Evolutionary conservation across 805 yeast genomes (phyloP).

Genomic region (Barnettozyma wickerhamii): DNA sequence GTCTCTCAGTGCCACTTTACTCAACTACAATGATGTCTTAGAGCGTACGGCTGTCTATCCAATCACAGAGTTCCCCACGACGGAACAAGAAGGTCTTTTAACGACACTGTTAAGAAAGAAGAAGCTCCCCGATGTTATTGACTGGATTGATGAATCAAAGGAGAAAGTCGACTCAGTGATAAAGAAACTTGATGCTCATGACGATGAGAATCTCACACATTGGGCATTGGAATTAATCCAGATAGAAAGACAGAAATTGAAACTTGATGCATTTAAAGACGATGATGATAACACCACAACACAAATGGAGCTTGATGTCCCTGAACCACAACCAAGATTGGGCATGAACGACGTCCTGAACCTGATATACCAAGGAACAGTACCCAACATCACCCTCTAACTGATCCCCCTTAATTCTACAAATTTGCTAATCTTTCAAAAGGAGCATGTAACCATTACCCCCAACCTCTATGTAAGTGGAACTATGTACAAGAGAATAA

Average conservation of each 20-base stretch:
- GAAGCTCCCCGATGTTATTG: conserved; percentile 83
- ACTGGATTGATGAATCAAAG: conserved; percentile 62
- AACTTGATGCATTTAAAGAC: conserved; percentile 56
- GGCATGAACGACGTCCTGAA: conserved; percentile 36
- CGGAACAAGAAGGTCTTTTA: conserved; percentile 75
- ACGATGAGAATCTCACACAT: conserved; percentile 63
- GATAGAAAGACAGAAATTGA: conserved; percentile 48
- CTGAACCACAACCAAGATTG: conserved; percentile 17
- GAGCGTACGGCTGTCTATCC: conserved; percentile 78
- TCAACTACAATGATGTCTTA: conserved; percentile 54
- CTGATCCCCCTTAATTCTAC: neutral
- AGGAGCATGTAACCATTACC: too few species aligned
- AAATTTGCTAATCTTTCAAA: too few species aligned
- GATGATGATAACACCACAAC: conserved; percentile 46
- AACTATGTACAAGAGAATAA: conserved; percentile 3
- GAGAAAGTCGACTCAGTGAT: conserved; percentile 20
- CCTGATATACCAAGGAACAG: conserved; percentile 42
- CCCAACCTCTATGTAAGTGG: neutral
- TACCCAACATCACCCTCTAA: conserved; percentile 8
- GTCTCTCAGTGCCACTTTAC: conserved; percentile 68
- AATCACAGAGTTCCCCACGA: conserved; percentile 75
- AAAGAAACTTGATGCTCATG: conserved; percentile 20
- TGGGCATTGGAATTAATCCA: conserved; percentile 62
- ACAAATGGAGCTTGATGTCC: conserved; percentile 10
- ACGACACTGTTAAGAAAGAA: conserved; percentile 86